Percentiles rank a stretch among this genome's conserved stretches.
Evolutionary conservation across 2,329 filamentous ascomycete genomes (phyloP).

Genomic region (Claviceps arundinis): DNA sequence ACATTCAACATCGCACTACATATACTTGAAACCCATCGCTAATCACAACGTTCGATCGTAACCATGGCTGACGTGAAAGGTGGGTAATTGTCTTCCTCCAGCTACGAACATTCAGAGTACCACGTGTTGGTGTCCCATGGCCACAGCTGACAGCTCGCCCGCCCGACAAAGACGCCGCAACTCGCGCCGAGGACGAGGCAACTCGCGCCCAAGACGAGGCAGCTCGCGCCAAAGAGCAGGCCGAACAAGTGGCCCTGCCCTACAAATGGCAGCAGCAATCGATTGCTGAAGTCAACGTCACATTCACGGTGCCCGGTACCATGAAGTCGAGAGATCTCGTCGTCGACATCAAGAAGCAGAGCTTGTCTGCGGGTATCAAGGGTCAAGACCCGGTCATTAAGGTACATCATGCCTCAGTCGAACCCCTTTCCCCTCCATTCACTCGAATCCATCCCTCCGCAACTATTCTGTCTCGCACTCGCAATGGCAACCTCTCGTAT

Average conservation of each 20-base stretch:
- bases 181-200: slow-evolving; percentile 55
- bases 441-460: neutral
- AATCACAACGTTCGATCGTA: neutral
- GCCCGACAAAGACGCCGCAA: slow-evolving; percentile 40
- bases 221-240: slow-evolving; percentile 57
- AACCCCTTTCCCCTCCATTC: neutral
- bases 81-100: neutral
- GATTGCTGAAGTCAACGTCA: slow-evolving; percentile 76
- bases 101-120: neutral
- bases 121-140: too few species aligned
- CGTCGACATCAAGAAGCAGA: slow-evolving; percentile 68
- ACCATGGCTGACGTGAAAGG: slow-evolving; percentile 4
- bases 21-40: neutral
- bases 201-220: slow-evolving; percentile 44
- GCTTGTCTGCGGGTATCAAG: slow-evolving; percentile 70
- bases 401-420: slow-evolving; percentile 40
- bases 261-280: slow-evolving; percentile 98
- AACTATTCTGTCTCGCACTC: neutral
- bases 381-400: slow-evolving; percentile 75
- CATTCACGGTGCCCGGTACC: slow-evolving; percentile 64
- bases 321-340: slow-evolving; percentile 74
- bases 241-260: slow-evolving; percentile 80
- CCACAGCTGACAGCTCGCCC: slow-evolving; percentile 1
- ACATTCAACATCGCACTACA: neutral
- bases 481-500: neutral